phyloP scores from a whole-genome alignment of 768 basidiomycete genomes.

The Phanerochaete sordida region DNA sequence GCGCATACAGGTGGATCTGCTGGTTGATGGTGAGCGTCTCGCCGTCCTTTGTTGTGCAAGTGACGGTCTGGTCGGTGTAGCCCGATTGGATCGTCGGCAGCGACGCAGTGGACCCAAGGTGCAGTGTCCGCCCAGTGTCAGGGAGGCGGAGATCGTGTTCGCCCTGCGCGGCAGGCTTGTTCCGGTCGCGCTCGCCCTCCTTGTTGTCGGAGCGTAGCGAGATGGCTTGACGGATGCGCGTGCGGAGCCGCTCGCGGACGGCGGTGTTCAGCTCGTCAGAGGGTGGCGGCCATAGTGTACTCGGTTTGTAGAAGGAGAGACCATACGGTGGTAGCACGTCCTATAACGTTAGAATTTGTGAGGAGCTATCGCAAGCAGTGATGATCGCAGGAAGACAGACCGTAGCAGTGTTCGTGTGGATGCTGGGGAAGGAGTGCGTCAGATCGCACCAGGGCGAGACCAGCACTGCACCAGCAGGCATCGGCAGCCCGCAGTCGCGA shows the following conservation, averaged over 20 bases:
- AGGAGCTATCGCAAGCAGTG: background rate
- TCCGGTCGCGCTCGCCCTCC: background rate
- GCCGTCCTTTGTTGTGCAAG: conserved; percentile 43
- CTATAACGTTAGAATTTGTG: conserved; percentile 33
- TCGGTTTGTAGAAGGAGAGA: conserved; percentile 75
- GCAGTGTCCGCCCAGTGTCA: conserved; percentile 31
- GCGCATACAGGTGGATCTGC: conserved; percentile 86
- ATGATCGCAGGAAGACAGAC: conserved; percentile 35
- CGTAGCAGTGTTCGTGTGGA: conserved; percentile 80
- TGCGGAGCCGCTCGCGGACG: conserved; percentile 58
- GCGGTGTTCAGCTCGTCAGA: conserved; percentile 55
- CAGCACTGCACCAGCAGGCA: conserved; percentile 84
- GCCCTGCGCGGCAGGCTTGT: background rate
- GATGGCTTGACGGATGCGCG: conserved; percentile 57
- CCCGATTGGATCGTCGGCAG: conserved; percentile 34
- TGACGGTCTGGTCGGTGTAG: conserved; percentile 41
- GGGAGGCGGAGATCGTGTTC: conserved; percentile 17
- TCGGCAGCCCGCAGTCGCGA: conserved; percentile 77
- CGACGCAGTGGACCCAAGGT: conserved; percentile 46
- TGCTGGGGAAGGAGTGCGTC: conserved; percentile 93
- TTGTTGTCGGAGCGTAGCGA: background rate
- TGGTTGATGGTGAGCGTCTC: conserved; percentile 51
- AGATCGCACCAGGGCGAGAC: conserved; percentile 93
- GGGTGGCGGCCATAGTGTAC: conserved; percentile 74
- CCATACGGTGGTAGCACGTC: conserved; percentile 81